phyloP scores from a whole-genome alignment of 768 basidiomycete species.

The Tubosaeta sp. region DNA sequence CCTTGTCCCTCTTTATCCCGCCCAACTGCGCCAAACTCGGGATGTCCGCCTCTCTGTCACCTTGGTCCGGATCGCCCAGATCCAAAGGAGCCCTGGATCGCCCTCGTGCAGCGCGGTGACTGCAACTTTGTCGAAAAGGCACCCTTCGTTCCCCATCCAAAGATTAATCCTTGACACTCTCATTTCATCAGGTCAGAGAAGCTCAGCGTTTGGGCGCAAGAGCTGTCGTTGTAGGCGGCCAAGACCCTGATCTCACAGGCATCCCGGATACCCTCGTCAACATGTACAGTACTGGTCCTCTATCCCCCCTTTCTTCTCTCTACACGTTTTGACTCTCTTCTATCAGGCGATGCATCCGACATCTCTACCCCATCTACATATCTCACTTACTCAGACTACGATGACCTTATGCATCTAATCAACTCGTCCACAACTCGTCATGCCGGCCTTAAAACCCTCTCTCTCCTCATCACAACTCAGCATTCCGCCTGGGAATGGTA shows the following conservation, averaged over 20 bases:
- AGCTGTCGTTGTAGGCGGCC: conserved; percentile 91
- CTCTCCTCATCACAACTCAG: conserved; percentile 71
- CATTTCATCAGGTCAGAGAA: conserved; percentile 40
- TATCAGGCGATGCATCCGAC: conserved; percentile 76
- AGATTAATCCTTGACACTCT: not conserved
- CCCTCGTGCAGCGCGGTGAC: conserved; percentile 81
- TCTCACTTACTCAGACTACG: conserved; percentile 81
- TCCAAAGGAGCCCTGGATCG: conserved; percentile 77
- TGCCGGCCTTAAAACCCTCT: conserved; percentile 69
- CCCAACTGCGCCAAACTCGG: conserved; percentile 38
- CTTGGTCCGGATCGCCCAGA: conserved; percentile 53
- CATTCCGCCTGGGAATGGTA: conserved; percentile 92
- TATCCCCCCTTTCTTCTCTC: conserved; percentile 32
- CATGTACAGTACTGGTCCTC: conserved; percentile 86
- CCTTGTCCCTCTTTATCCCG: conserved; percentile 37
- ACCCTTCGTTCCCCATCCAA: conserved; percentile 31
- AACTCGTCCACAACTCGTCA: conserved; percentile 73
- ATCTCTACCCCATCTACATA: conserved; percentile 83
- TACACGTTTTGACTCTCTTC: conserved; percentile 5
- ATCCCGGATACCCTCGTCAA: conserved; percentile 76
- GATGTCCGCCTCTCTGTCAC: conserved; percentile 67
- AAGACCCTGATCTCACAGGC: conserved; percentile 58
- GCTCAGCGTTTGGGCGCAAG: conserved; percentile 71
- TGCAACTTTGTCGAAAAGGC: conserved; percentile 92
- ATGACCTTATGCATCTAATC: conserved; percentile 64